Evolutionary conservation across 345 rosid genomes (phyloP), one percentile per base, ranked within the genome.

Genomic region (Boechera retrofracta): DNA sequence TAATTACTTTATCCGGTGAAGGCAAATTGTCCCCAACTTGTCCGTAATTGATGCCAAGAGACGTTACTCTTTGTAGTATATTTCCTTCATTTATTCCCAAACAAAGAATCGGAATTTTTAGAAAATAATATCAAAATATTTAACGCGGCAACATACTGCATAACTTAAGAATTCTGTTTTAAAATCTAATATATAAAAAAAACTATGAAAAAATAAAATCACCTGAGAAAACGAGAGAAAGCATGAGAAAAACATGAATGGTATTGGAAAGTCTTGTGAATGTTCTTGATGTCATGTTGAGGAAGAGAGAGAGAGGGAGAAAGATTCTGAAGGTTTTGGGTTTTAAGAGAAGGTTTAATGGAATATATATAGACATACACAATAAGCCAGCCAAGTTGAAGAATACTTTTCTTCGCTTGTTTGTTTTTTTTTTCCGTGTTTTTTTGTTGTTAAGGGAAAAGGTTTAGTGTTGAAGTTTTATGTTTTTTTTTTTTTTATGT

Each of bases 1-100:
- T 86, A 11, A 89, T 82, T 13, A 92, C 99, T 67, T 73, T 82
- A 45, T 88, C 87, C 1, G 99, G 96, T 7, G 89, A 70, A 6
- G 87, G 98, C 75, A 95, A 76, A 84, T 92, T 82, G 79, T 89
- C 84, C 21, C 77, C 99, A 51, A 95, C 80, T 84, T 95, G 99
- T 4, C 99, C 99, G 36, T 95, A 95, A 32, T 92, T 95, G 83
- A 95, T 90, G 26, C 98, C 99, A 57, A 92, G 79, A 28, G 89
- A 86, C 15, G 55, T 66, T 6, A 86, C 96, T 79, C 82, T 86
- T 60, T 24, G 77, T 69, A 81, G 36, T 69, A 82, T 36, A 80
- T 81, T 64, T 36, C 86, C 92, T 88, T 80, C 35, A 71, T 55
- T 59, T 56, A 57, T 60, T 24, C 18, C 48, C 33, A 70, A 70